Base-by-base conservation (phyloP, 495 filamentous ascomycete genomes). In the Aspergillus haitiensis region DNA sequence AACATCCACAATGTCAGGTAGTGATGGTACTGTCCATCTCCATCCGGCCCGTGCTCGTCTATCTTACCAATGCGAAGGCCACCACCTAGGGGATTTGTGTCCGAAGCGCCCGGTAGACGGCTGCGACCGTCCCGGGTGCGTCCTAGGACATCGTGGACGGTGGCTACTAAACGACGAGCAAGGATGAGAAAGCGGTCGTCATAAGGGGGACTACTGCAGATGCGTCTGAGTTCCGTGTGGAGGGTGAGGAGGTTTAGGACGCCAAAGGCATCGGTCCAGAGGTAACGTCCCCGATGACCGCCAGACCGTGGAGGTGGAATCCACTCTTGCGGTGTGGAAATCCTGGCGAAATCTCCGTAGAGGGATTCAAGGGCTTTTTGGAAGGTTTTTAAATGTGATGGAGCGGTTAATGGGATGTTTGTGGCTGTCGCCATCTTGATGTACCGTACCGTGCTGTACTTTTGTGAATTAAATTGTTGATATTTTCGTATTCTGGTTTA, bases 1-100 rank as follows among this genome's bases (percentile, higher is more conserved):
- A 88, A 89, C 85, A 88, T 87, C 86, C 86, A 89, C 2, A 89
- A 63, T 0, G 85, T 88, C 9, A 88, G 70, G 63, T 87, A 89
- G 59, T 88, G 86, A 55, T 88, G 84, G 51, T 88, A 88, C 64
- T 87, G 84, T 3, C 86, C 86, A 66, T 88, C 86, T 15, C 78
- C 72, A 51, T 88, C 86, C 1, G 72, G 60, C 1, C 84, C 86
- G 11, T 52, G 52, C 0, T 70, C 82, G 27, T 79, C 72, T 6
- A 73, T 55, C 67, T 88, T 88, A 5, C 86, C 86, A 46, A 88
- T 88, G 2, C 86, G 78, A 12, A 89, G 70, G 3, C 86, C 86
- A 10, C 86, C 86, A 10, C 70, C 76, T 1, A 88, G 67, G 0
- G 84, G 85, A 44, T 82, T 76, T 6, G 61, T 60, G 32, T 86